Percentiles rank a stretch among this genome's conserved stretches.
Conservation (phyloP, 1,284 basidiomycete genomes). For the Coniferiporia weirii region DNA sequence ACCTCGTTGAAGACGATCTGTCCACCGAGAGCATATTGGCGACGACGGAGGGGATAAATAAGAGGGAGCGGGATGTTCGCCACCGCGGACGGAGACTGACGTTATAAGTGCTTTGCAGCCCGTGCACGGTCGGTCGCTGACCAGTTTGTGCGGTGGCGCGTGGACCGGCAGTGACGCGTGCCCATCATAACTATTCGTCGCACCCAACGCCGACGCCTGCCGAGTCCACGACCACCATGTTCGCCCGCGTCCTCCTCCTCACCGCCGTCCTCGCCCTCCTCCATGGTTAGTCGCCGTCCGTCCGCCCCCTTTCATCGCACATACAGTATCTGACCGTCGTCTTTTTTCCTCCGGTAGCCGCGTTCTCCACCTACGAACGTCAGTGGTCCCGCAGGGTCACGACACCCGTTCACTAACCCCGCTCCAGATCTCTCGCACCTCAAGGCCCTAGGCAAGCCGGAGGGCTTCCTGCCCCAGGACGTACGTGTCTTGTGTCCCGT, state of each 20-base stretch:
- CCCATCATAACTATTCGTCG: no score
- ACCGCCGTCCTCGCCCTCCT: conserved; percentile 42
- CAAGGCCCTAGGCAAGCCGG: conserved; percentile 67
- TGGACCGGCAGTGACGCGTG: no score
- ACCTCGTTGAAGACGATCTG: background rate
- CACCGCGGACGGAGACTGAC: background rate
- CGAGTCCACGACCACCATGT: conserved; percentile 31
- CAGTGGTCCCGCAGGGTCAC: conserved; percentile 26
- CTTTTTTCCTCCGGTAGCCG: conserved; percentile 30
- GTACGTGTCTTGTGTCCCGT: conserved; percentile 34
- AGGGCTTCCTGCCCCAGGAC: conserved; percentile 57
- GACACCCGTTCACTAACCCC: conserved; percentile 15
- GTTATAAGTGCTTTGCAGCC: no score
- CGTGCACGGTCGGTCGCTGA: background rate
- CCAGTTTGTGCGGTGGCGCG: background rate
- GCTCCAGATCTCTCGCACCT: conserved; percentile 61
- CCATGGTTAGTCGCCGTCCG: conserved; percentile 38
- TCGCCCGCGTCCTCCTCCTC: conserved; percentile 39
- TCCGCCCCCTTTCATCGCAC: background rate
- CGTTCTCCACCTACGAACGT: conserved; percentile 63
- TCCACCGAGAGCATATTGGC: background rate
- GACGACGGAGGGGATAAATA: background rate
- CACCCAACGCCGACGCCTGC: background rate
- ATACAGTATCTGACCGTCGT: background rate
- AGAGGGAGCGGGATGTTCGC: background rate